These are phyloP conservation scores for Epichloe coenophiala DNA, from an alignment of 2,329 filamentous ascomycete species.

Conservation along the genomic window DNA sequence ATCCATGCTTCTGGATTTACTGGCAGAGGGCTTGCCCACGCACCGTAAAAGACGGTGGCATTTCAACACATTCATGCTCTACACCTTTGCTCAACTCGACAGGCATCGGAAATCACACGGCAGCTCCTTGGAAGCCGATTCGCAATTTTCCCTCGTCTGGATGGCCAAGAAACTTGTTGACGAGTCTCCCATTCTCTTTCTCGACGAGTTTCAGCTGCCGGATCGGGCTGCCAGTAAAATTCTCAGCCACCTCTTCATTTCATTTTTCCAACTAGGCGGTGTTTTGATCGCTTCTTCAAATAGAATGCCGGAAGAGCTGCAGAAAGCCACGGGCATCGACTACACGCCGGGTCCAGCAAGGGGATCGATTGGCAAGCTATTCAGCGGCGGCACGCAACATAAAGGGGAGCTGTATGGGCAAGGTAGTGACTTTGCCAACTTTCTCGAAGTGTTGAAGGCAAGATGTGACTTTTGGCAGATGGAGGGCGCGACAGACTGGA, in stretches of 20 bases:
- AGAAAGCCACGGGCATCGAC: slow-evolving; percentile 58
- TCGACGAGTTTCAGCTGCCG: slow-evolving; percentile 75
- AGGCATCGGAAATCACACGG: slow-evolving; percentile 35
- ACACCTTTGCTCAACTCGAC: slow-evolving; percentile 61
- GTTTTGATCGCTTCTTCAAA: slow-evolving; percentile 72
- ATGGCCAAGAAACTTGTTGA: slow-evolving; percentile 65
- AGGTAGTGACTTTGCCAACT: slow-evolving; percentile 60
- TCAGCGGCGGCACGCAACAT: slow-evolving; percentile 24
- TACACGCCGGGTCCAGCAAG: slow-evolving; percentile 44
- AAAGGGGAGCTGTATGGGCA: slow-evolving; percentile 40
- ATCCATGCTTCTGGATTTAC: slow-evolving; percentile 70
- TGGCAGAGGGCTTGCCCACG: slow-evolving; percentile 66
- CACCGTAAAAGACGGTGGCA: slow-evolving; percentile 64
- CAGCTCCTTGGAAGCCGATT: slow-evolving; percentile 8
- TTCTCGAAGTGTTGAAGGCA: slow-evolving; percentile 62
- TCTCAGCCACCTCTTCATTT: slow-evolving; percentile 62
- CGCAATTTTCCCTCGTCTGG: slow-evolving; percentile 56
- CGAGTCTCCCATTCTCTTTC: slow-evolving; percentile 61
- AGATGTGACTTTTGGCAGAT: slow-evolving; percentile 78
- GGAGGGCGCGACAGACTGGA: slow-evolving; percentile 60
- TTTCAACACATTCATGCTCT: slow-evolving; percentile 78
- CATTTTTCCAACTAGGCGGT: slow-evolving; percentile 71
- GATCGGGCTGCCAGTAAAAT: slow-evolving; percentile 69
- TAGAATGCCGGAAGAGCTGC: slow-evolving; percentile 69
- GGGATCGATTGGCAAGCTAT: slow-evolving; percentile 35